These are phyloP conservation scores for Penstemon davidsonii DNA, from an alignment of 257 asterid genomes.

Conservation along the genomic window DNA sequence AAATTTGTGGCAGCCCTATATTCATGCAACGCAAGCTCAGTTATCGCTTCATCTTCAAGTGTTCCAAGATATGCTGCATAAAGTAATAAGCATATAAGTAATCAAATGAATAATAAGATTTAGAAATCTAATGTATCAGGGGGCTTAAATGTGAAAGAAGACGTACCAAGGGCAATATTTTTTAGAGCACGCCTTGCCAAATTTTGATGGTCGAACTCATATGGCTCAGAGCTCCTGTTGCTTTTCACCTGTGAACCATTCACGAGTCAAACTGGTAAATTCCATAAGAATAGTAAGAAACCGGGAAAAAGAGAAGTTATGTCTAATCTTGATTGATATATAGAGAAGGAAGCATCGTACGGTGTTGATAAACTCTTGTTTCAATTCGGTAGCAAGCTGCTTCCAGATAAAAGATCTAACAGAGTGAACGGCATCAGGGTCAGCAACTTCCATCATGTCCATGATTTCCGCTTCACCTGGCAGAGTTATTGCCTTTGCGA, in stretches of 20 bases:
- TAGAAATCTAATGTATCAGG: background rate
- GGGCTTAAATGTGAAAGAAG: background rate
- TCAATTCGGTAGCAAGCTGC: slow-evolving; percentile 71
- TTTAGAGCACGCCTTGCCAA: slow-evolving; percentile 83
- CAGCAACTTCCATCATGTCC: slow-evolving; percentile 88
- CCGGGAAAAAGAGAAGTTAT: background rate
- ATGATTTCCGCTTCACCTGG: slow-evolving; percentile 83
- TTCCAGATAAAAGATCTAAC: slow-evolving; percentile 66
- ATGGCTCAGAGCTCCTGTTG: slow-evolving; percentile 61
- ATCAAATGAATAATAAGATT: slow-evolving; percentile 11
- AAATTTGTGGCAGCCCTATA: slow-evolving; percentile 76
- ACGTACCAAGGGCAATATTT: slow-evolving; percentile 68
- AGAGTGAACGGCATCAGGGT: slow-evolving; percentile 88
- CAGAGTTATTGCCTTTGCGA: slow-evolving; percentile 75
- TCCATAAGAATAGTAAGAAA: background rate
- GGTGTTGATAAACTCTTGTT: slow-evolving; percentile 54
- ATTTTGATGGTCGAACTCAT: slow-evolving; percentile 61
- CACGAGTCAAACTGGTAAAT: slow-evolving; percentile 5
- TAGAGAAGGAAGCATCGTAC: slow-evolving; percentile 32
- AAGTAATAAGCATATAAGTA: background rate
- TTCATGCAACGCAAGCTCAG: slow-evolving; percentile 71
- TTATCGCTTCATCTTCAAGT: slow-evolving; percentile 53
- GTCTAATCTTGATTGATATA: background rate
- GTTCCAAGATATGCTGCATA: slow-evolving; percentile 73
- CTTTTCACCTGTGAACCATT: slow-evolving; percentile 42